A percentile compares a stretch with the other conserved stretches of the same genome.
Conservation (phyloP, 2,329 filamentous ascomycete genomes). For the Aspergillus glaucus region DNA sequence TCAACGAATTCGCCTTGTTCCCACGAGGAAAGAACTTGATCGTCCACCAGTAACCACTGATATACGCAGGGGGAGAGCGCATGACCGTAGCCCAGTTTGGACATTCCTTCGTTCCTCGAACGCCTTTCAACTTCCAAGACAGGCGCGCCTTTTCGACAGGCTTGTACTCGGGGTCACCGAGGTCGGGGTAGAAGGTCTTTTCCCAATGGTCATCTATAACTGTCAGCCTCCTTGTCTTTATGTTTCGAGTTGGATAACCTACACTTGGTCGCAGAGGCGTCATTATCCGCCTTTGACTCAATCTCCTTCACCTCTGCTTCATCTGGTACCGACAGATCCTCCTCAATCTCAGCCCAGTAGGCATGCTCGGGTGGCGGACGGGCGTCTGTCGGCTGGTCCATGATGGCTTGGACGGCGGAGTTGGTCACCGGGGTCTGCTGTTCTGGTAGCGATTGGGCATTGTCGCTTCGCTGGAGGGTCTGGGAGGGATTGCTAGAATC, state of each 20-base stretch:
- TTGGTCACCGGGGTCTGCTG: no score
- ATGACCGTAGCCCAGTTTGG: constrained; percentile 55
- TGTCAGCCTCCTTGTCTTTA: constrained; percentile 1
- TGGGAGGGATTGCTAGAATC: neutral
- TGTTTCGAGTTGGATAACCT: constrained; percentile 14
- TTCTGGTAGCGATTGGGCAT: neutral
- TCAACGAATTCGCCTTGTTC: constrained; percentile 53
- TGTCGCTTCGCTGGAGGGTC: neutral
- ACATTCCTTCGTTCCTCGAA: constrained; percentile 55
- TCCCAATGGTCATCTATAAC: constrained; percentile 51
- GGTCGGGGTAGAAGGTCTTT: constrained; percentile 47
- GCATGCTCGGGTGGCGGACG: constrained; percentile 27
- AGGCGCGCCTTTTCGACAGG: constrained; percentile 51
- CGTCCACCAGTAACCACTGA: constrained; percentile 59
- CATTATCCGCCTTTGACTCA: constrained; percentile 40
- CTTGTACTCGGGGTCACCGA: constrained; percentile 54
- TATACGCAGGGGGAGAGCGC: constrained; percentile 49
- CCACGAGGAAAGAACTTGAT: constrained; percentile 61
- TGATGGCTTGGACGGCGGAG: constrained; percentile 2
- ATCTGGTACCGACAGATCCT: constrained; percentile 51
- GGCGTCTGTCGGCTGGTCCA: constrained; percentile 2
- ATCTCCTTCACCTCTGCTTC: constrained; percentile 56
- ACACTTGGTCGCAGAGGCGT: constrained; percentile 51
- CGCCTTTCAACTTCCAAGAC: constrained; percentile 53
- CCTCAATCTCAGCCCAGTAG: constrained; percentile 50